These are phyloP conservation scores for Madurella mycetomatis DNA, from an alignment of 2,329 filamentous ascomycete species.

Conservation along the genomic window DNA sequence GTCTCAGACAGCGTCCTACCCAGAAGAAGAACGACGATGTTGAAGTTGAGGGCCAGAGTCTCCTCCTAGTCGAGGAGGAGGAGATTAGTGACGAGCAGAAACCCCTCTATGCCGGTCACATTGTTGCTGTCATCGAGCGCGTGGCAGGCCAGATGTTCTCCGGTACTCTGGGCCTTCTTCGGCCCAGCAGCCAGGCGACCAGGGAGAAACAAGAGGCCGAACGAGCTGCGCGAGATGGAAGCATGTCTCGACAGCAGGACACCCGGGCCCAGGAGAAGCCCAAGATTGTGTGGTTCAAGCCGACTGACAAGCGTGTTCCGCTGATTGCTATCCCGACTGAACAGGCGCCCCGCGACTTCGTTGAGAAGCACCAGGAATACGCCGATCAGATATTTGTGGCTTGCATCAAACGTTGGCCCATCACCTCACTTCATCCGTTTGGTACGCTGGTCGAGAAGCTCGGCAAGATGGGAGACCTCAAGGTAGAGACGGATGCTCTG, in stretches of 20 bases:
- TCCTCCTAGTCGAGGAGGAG: constrained; percentile 94
- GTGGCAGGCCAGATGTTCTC: constrained; percentile 99
- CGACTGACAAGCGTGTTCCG: constrained; percentile 96
- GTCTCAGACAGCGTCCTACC: constrained; percentile 90
- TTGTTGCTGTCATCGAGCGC: constrained; percentile 95
- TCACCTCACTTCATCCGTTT: constrained; percentile 98
- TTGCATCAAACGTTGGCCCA: constrained; percentile 99
- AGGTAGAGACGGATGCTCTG: constrained; percentile 95
- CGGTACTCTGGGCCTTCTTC: constrained; percentile 85
- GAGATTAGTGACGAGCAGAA: constrained; percentile 99
- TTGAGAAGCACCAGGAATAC: constrained; percentile 97
- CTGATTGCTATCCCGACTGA: constrained; percentile 97
- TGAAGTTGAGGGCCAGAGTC: constrained; percentile 94
- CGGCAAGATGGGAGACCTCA: constrained; percentile 93
- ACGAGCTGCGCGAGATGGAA: constrained; percentile 82
- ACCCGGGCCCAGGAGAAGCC: constrained; percentile 90
- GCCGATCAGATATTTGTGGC: constrained; percentile 97
- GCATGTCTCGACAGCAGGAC: constrained; percentile 65
- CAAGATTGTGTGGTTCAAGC: constrained; percentile 99
- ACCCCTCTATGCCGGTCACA: constrained; percentile 91
- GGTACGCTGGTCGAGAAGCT: constrained; percentile 96
- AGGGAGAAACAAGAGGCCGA: constrained; percentile 99
- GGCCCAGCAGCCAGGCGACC: constrained; percentile 95
- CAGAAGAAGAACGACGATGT: constrained; percentile 99
- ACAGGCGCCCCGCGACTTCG: constrained; percentile 94